These are phyloP conservation scores for Mycena citricolor DNA, from an alignment of 1,284 basidiomycete genomes.

Conservation along the genomic window DNA sequence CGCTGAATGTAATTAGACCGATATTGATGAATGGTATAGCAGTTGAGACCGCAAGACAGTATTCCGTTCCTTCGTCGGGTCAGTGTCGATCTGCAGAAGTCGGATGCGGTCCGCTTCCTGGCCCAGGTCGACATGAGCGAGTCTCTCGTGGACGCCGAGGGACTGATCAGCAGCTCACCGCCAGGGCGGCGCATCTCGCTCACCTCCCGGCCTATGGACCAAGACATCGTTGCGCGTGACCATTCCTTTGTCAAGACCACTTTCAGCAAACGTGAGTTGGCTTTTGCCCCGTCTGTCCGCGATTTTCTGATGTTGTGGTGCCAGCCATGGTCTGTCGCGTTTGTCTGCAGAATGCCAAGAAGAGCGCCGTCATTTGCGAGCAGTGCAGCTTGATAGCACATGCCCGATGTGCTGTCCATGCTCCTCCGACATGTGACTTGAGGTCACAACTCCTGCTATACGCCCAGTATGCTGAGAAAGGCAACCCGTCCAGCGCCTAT, in stretches of 20 bases:
- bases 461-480: constrained; percentile 70
- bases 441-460: constrained; percentile 72
- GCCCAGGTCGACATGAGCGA: constrained; percentile 55
- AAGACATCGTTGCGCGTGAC: constrained; percentile 59
- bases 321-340: constrained; percentile 86
- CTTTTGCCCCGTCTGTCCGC: constrained; percentile 9
- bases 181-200: constrained; percentile 41
- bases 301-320: constrained; percentile 24
- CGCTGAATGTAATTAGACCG: constrained; percentile 19
- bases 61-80: constrained; percentile 91
- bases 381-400: constrained; percentile 90
- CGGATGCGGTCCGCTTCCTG: constrained; percentile 59
- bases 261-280: constrained; percentile 81
- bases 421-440: constrained; percentile 81
- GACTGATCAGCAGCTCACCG: constrained; percentile 30
- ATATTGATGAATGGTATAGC: constrained; percentile 41
- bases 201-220: constrained; percentile 41
- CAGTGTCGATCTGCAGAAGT: constrained; percentile 79
- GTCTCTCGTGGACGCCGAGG: constrained; percentile 40
- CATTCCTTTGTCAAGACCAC: constrained; percentile 91
- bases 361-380: constrained; percentile 84
- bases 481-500: constrained; percentile 51
- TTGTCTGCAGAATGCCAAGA: constrained; percentile 80
- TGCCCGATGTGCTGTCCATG: constrained; percentile 71
- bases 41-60: constrained; percentile 86